Base-by-base conservation (phyloP, 768 basidiomycete species). In the Pulveroboletus sp. region DNA sequence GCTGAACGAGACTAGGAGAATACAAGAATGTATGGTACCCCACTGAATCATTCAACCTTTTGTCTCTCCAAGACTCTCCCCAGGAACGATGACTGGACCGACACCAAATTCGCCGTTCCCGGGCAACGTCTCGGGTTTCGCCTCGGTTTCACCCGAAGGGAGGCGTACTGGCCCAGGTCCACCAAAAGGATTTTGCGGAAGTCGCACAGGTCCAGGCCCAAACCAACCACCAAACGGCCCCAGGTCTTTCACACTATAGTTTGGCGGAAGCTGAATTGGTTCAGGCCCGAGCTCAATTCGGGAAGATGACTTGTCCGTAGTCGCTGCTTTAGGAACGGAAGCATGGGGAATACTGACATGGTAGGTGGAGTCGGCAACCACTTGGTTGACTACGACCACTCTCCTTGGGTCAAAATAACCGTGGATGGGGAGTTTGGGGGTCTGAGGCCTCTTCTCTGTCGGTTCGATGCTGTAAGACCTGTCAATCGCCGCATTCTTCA, bases 341-440 rank as follows among this genome's bases (percentile, higher is more conserved):
- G 53, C 18, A 1, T 49, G 30, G 14, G 66, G 66, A 27, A 69
- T 57, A 0, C 44, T 58, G 42, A 55, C 56, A 6, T 70, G 60
- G 46, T 49, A 56, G 0, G 57, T 55, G 26, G 45, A 32, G 33
- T 71, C 66, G 32, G 71, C 45, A 18, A 61, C 49, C 31, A 72
- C 56, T 43, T 71, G 71, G 51, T 72, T 70, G 43, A 71, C 61
- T 8, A 39, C 38, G 0, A 52, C 46, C 21, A 68, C 63, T 13
- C 70, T 59, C 38, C 70, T 57, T 3, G 70, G 71, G 38, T 71
- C 69, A 44, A 71, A 71, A 14, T 62, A 66, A 10, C 70, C 69
- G 3, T 24, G 65, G 4, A 62, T 24, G 10, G 24, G 62, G 5
- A 47, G 36, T 1, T 55, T 56, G 0, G 57, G 55, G 17, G 56